Evolutionary conservation across 768 basidiomycete species (phyloP), one percentile per base, ranked within the genome.

Genomic region (Paxillus involutus): DNA sequence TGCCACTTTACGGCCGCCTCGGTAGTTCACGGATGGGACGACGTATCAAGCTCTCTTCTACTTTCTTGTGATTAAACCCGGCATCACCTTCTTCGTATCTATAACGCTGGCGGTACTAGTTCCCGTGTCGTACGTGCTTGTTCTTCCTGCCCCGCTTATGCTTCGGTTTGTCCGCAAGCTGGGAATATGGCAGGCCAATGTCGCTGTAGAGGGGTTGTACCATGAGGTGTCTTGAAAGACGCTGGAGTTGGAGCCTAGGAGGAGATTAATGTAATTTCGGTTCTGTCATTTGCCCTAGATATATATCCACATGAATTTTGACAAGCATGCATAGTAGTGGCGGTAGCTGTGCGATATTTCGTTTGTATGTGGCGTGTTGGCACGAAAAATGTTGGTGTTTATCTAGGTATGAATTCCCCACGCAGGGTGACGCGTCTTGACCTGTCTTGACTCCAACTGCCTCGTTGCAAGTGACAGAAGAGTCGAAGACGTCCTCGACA

Each of bases 41-140:
- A 88, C 90, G 16, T 92, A 90, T 69, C 88, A 89, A 73, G 86
- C 91, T 0, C 77, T 93, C 3, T 92, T 93, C 76, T 92, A 93
- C 67, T 93, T 93, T 72, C 79, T 93, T 56, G 88, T 92, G 47
- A 84, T 93, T 75, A 93, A 93, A 67, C 89, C 91, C 3, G 78
- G 82, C 30, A 88, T 92, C 67, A 90, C 89, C 1, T 69, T 93
- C 26, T 72, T 87, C 16, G 73, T 91, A 35, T 79, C 81, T 6
- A 66, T 89, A 13, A 59, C 73, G 19, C 65, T 89, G 47, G 37
- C 89, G 14, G 70, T 80, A 13, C 56, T 89, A 52, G 80, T 84
- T 21, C 72, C 89, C 0, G 77, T 87, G 2, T 71, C 80, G 16
- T 71, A 89, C 11, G 68, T 79, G 29, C 74, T 90, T 3, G 67